A percentile compares a stretch with the other conserved stretches of the same genome.
These are phyloP conservation scores for Ophiorrhiza pumila DNA, from an alignment of 257 asterid genomes.

Conservation along the genomic window DNA sequence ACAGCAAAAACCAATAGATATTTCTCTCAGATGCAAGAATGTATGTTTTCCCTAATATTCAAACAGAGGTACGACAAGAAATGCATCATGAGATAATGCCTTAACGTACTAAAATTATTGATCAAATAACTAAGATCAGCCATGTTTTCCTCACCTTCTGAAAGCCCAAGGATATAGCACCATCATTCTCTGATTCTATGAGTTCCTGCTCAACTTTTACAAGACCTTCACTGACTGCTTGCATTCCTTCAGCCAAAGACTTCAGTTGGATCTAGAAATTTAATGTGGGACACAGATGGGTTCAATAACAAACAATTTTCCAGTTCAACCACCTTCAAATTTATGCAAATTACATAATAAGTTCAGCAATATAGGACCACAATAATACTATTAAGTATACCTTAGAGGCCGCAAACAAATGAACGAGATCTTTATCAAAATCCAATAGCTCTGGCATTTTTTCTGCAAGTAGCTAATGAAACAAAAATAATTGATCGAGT, in stretches of 20 bases:
- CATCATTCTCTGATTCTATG: constrained; percentile 77
- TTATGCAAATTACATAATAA: constrained; percentile 2
- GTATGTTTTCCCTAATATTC: too few relatives aligned
- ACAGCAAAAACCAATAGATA: not conserved
- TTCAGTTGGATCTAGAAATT: constrained; percentile 77
- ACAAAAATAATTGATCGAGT: constrained; percentile 11
- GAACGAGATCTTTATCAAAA: constrained; percentile 80
- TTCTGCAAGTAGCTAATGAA: constrained; percentile 68
- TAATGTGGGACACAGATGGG: constrained; percentile 17
- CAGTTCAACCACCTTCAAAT: not conserved
- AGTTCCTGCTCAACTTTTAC: constrained; percentile 97
- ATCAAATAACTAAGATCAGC: not conserved
- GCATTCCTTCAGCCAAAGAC: constrained; percentile 99
- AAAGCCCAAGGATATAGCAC: constrained; percentile 80
- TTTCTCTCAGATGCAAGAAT: not conserved
- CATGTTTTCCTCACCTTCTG: constrained; percentile 57
- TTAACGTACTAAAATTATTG: not conserved
- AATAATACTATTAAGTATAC: constrained; percentile 38
- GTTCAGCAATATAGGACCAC: constrained; percentile 18
- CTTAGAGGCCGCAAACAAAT: constrained; percentile 96
- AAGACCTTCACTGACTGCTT: constrained; percentile 97
- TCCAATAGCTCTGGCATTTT: constrained; percentile 90
- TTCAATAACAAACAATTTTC: constrained; percentile 22
- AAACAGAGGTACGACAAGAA: not conserved
- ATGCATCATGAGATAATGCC: not conserved